phyloP scores from a whole-genome alignment of 352 stramenopile genomes.

The Pythium aquatile region DNA sequence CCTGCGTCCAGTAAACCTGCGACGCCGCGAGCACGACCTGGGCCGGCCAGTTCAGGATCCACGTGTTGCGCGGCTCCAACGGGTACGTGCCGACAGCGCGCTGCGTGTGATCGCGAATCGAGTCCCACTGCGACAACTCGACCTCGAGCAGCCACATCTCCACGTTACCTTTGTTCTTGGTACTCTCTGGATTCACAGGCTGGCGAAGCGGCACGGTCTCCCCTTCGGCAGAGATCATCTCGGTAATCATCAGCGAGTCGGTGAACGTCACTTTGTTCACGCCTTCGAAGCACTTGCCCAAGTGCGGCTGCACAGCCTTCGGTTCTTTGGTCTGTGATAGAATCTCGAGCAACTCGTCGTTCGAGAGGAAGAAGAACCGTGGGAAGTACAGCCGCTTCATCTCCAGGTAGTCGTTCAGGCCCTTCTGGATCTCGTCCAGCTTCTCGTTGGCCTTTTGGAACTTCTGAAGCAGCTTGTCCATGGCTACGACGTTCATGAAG shows the following conservation, averaged over 20 bases:
- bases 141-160: constrained; percentile 94
- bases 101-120: constrained; percentile 89
- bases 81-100: constrained; percentile 86
- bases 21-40: constrained; percentile 92
- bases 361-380: constrained; percentile 95
- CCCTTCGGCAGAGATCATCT: constrained; percentile 93
- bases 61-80: constrained; percentile 71
- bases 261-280: constrained; percentile 92
- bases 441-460: constrained; percentile 94
- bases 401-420: constrained; percentile 83
- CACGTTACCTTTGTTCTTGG: constrained; percentile 94
- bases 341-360: constrained; percentile 96
- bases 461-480: constrained; percentile 90
- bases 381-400: constrained; percentile 89
- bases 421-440: constrained; percentile 94
- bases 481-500: constrained; percentile 87
- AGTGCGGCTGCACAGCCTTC: constrained; percentile 88
- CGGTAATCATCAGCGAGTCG: constrained; percentile 88
- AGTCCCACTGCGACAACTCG: constrained; percentile 91
- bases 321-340: constrained; percentile 93
- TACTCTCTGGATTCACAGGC: constrained; percentile 88
- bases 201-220: constrained; percentile 86
- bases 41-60: constrained; percentile 93
- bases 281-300: constrained; percentile 91
- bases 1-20: constrained; percentile 94